Conservation (phyloP, 1,284 basidiomycete genomes). For the Fomitiporia mediterranea region DNA sequence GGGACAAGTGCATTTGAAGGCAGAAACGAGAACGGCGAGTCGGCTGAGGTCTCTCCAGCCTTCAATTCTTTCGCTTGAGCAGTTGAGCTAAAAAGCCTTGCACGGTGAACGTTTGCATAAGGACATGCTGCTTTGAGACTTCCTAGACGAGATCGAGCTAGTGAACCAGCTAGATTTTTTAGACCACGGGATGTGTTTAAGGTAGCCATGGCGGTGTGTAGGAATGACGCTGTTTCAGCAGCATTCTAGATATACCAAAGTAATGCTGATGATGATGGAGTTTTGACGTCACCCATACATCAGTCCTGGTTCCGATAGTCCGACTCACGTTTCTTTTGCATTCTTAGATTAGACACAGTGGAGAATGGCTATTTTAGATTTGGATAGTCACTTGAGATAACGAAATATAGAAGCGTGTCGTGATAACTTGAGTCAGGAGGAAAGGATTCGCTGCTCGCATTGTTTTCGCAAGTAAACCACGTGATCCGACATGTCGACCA, state of each 20-base stretch:
- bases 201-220: not conserved
- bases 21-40: slow-evolving; percentile 28
- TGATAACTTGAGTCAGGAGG: too few species aligned
- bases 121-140: not conserved
- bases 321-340: not conserved
- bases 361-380: too few species aligned
- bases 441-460: too few species aligned
- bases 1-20: slow-evolving; percentile 30
- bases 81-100: not conserved
- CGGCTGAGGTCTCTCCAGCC: slow-evolving; percentile 4
- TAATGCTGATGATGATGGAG: not conserved
- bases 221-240: not conserved
- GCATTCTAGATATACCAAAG: not conserved
- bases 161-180: not conserved
- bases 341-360: too few species aligned
- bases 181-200: not conserved
- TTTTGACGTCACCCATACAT: slow-evolving; percentile 5
- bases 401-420: too few species aligned
- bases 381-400: too few species aligned
- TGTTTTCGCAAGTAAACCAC: too few species aligned
- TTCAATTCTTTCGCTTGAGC: not conserved
- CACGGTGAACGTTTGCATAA: not conserved
- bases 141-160: not conserved
- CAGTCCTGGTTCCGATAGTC: not conserved
- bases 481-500: too few species aligned